These are phyloP conservation scores for Pistacia atlantica DNA, from an alignment of 345 rosid genomes.

Conservation along the genomic window DNA sequence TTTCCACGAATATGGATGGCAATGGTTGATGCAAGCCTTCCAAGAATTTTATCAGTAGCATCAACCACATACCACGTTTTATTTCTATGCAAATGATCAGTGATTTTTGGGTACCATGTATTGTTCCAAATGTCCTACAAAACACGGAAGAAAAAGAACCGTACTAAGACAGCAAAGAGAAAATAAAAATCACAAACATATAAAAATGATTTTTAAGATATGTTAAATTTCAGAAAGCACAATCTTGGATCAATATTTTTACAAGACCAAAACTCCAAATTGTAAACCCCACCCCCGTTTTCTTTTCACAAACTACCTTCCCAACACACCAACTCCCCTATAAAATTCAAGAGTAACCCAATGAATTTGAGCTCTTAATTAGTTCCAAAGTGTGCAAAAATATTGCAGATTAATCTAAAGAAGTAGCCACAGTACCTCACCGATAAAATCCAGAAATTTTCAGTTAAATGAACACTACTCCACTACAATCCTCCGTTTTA, in stretches of 20 bases:
- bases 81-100: conserved; percentile 79
- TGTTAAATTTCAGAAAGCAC: neutral
- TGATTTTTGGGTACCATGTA: conserved; percentile 95
- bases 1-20: conserved; percentile 90
- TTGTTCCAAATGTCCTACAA: conserved; percentile 92
- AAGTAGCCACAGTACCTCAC: neutral
- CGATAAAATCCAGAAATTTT: neutral
- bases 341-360: neutral
- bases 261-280: too few relatives aligned
- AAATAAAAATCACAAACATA: neutral
- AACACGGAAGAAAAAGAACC: neutral
- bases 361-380: neutral
- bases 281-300: too few relatives aligned
- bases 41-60: conserved; percentile 88
- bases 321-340: neutral
- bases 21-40: conserved; percentile 89
- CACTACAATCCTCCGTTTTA: neutral
- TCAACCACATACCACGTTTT: conserved; percentile 92
- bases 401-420: neutral
- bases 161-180: neutral
- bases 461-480: too few relatives aligned
- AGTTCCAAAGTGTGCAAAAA: neutral
- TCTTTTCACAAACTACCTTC: neutral
- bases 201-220: neutral
- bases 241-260: neutral